Base-by-base conservation (phyloP, 140 eudicot genomes). In the Cichorium intybus region DNA sequence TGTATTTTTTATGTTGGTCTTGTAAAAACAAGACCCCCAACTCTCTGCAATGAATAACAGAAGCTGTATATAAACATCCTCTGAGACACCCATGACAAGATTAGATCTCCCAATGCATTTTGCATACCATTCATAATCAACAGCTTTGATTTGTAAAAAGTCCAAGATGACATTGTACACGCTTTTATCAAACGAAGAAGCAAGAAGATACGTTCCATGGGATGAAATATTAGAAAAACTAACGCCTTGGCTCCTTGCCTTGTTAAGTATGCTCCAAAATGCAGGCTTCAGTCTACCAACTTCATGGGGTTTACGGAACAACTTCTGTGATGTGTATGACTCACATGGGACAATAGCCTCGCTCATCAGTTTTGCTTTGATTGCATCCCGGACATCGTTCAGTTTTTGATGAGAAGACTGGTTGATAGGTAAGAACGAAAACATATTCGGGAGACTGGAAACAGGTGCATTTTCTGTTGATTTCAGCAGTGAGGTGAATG, bases 41-140 rank as follows among this genome's bases (percentile, higher is more conserved):
- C 24, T 54, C 23, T 64, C 70, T 0, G 87, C 79, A 28, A 78
- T 24, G 50, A 82, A 82, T 16, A 33, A 24, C 4, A 82, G 66
- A 55, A 82, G 70, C 46, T 82, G 67, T 29, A 75, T 15, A 46
- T 70, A 82, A 45, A 74, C 45, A 47, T 60, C 76, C 33, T 82
- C 84, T 0, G 64, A 57, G 2, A 71, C 84, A 5, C 84, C 84
- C 71, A 66, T n/a, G 4, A 70, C 73, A 54, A 82, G 71, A n/a
- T 82, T 71, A 12, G 81, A 78, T 61, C 84, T 62, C 66, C 31
- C 60, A 43, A 82, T 74, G 66, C 84, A 82, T 41, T 70, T 82
- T 11, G 81, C 60, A 66, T 82, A 82, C 87, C 87, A 82, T 45
- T 66, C 81, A 50, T 60, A 35, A 6, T 61, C 76, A 12, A 82